These are phyloP conservation scores for Lagenaria siceraria DNA, from an alignment of 306 rosid species.

Conservation along the genomic window DNA sequence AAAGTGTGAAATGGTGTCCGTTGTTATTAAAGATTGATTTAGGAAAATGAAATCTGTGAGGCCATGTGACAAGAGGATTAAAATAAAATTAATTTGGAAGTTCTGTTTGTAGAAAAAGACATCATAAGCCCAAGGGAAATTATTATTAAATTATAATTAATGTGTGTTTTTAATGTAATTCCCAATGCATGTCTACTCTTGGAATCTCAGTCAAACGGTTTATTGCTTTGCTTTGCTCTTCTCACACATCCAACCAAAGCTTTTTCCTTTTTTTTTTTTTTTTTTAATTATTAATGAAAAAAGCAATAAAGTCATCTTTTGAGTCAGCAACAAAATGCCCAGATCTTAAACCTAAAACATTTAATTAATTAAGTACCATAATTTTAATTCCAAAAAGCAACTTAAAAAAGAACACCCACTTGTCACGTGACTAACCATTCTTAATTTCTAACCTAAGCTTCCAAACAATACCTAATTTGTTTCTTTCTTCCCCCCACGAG, in stretches of 20 bases:
- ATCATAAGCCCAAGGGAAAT: not conserved
- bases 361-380: not conserved
- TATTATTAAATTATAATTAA: not conserved
- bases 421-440: conserved; percentile 13
- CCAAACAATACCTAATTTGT: not conserved
- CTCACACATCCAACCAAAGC: not conserved
- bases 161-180: not conserved
- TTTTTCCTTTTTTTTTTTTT: not conserved
- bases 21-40: not conserved
- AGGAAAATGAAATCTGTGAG: not conserved
- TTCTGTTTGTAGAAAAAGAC: not conserved
- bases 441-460: not conserved
- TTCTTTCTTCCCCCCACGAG: not conserved
- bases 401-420: not conserved
- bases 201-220: conserved; percentile 7
- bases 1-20: not conserved
- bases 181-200: conserved; percentile 4
- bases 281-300: not conserved
- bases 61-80: not conserved
- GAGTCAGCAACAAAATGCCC: conserved; percentile 10
- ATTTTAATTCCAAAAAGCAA: not conserved
- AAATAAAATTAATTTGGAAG: not conserved
- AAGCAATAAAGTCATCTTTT: not conserved
- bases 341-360: not conserved
- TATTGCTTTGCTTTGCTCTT: not conserved